Evolutionary conservation across 1,284 basidiomycete species (phyloP).

Genomic region (Blastosporella zonata): DNA sequence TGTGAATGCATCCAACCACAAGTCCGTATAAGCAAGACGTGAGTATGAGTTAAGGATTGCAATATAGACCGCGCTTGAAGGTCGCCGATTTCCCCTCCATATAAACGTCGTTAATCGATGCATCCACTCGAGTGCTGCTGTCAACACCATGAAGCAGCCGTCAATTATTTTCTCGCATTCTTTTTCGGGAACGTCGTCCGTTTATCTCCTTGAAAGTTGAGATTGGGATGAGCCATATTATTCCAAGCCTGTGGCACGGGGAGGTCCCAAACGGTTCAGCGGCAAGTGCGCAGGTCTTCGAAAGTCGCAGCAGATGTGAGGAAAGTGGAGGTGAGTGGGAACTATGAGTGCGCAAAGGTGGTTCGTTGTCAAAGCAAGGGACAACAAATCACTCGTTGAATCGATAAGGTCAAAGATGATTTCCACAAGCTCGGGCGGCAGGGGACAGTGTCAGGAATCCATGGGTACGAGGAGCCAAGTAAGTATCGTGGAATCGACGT

Average conservation of each 20-base stretch:
- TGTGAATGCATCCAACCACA: neutral
- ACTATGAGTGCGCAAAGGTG: slow-evolving; percentile 21
- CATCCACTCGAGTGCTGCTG: neutral
- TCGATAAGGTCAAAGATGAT: slow-evolving; percentile 17
- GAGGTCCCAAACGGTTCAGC: neutral
- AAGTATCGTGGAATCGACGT: too few relatives aligned
- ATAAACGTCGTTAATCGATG: neutral
- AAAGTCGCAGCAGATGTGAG: slow-evolving; percentile 12
- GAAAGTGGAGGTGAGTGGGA: slow-evolving; percentile 25
- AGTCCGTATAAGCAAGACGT: neutral
- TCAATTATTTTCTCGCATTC: neutral
- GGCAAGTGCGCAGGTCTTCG: neutral
- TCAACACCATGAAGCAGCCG: neutral
- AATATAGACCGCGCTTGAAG: neutral
- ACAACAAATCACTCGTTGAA: slow-evolving; percentile 20
- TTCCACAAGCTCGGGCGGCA: slow-evolving; percentile 24
- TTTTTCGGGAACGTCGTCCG: neutral
- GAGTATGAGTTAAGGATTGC: neutral
- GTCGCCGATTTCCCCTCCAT: neutral
- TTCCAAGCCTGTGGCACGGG: neutral
- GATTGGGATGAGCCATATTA: neutral
- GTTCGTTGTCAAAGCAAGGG: slow-evolving; percentile 20
- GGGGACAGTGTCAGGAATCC: neutral
- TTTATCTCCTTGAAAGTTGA: too few relatives aligned
- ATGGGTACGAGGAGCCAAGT: neutral